phyloP scores from a whole-genome alignment of 164 flowering plant species.

The Cinnamomum chago region DNA sequence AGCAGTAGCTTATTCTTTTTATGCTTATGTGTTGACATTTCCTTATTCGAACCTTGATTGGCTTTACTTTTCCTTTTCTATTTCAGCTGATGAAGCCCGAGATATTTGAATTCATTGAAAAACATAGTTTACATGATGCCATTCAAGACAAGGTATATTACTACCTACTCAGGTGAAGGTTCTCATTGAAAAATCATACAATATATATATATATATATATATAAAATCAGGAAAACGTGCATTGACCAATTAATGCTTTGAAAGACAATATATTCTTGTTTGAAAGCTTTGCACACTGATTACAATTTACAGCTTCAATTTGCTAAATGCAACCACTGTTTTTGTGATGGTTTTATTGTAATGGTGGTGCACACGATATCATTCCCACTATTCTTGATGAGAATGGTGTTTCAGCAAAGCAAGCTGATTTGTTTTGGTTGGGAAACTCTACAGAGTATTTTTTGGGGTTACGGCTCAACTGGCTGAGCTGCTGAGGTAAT shows the following conservation, averaged over 20 bases:
- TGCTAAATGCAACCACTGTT: neutral
- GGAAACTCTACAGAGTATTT: too few relatives aligned
- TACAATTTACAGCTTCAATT: neutral
- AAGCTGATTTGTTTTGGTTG: too few relatives aligned
- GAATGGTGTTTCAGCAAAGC: too few relatives aligned
- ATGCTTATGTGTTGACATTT: neutral
- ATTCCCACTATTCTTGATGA: neutral
- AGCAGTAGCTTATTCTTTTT: neutral
- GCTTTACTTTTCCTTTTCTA: slow-evolving; percentile 1
- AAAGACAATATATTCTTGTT: neutral
- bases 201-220: neutral
- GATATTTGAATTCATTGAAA: slow-evolving; percentile 81
- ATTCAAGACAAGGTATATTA: slow-evolving; percentile 78
- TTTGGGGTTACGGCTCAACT: too few relatives aligned
- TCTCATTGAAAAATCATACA: neutral
- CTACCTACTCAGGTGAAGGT: slow-evolving; percentile 2
- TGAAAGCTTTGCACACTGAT: neutral
- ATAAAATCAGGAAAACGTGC: neutral
- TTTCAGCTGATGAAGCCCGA: slow-evolving; percentile 90
- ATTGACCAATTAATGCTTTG: neutral
- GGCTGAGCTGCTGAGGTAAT: too few relatives aligned
- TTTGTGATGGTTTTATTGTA: neutral
- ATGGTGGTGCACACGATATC: neutral
- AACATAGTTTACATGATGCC: slow-evolving; percentile 74
- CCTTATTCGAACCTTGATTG: neutral